These are phyloP conservation scores for Epichloe sp. DNA, from an alignment of 2,329 filamentous ascomycete genomes.

Conservation along the genomic window DNA sequence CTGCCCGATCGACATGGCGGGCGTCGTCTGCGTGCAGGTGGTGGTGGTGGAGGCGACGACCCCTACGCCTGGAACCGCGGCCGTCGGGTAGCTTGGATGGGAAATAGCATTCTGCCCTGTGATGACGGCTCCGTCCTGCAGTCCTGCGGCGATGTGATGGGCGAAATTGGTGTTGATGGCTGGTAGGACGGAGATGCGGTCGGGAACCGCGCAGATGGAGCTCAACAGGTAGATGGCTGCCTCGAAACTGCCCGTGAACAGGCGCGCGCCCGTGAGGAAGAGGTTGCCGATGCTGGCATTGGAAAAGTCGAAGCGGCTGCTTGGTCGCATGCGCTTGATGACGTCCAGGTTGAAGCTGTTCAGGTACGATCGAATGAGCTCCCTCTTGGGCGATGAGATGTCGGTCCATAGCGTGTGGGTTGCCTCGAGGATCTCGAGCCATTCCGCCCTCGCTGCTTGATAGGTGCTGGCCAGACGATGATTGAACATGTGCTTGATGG, in stretches of 20 bases:
- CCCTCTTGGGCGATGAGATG: slow-evolving; percentile 58
- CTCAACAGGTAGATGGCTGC: slow-evolving; percentile 82
- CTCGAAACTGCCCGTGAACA: slow-evolving; percentile 89
- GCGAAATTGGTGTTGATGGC: slow-evolving; percentile 93
- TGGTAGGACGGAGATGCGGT: slow-evolving; percentile 65
- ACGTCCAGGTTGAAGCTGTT: slow-evolving; percentile 68
- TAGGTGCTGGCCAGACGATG: slow-evolving; percentile 53
- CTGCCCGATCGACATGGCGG: slow-evolving; percentile 22
- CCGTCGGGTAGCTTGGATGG: slow-evolving; percentile 59
- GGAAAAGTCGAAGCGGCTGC: slow-evolving; percentile 64
- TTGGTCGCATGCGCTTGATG: slow-evolving; percentile 59
- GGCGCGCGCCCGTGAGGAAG: slow-evolving; percentile 69
- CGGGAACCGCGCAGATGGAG: slow-evolving; percentile 73
- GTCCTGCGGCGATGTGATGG: slow-evolving; percentile 79
- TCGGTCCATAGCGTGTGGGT: slow-evolving; percentile 62
- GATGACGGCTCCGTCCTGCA: slow-evolving; percentile 64
- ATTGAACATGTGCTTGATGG: slow-evolving; percentile 78
- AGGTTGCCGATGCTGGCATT: slow-evolving; percentile 66
- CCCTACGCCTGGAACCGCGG: slow-evolving; percentile 18
- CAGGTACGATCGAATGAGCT: slow-evolving; percentile 65
- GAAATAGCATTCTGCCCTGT: slow-evolving; percentile 89
- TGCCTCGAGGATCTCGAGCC: slow-evolving; percentile 80
- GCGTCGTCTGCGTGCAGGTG: slow-evolving; percentile 13
- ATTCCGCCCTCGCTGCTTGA: slow-evolving; percentile 60
- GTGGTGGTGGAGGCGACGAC: slow-evolving; percentile 9